These are phyloP conservation scores for Xylaria intraflava DNA, from an alignment of 495 filamentous ascomycete genomes.

Conservation along the genomic window DNA sequence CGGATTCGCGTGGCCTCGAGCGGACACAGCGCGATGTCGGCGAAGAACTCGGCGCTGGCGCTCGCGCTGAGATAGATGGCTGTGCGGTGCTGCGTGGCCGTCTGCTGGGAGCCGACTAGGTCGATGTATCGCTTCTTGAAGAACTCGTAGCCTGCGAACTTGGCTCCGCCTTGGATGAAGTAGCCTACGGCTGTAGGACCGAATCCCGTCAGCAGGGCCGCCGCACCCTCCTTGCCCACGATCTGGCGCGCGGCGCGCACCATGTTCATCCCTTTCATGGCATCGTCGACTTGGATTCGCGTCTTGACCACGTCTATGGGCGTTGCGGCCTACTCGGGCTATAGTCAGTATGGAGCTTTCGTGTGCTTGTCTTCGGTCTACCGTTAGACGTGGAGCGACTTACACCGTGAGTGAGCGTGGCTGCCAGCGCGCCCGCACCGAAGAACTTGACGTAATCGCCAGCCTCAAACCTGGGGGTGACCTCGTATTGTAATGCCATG, in stretches of 20 bases:
- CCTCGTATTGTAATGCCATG: constrained; percentile 14
- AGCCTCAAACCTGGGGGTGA: constrained; percentile 23
- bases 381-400: constrained; percentile 58
- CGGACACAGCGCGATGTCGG: constrained; percentile 70
- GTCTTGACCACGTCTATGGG: constrained; percentile 57
- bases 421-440: constrained; percentile 78
- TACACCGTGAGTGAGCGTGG: constrained; percentile 76
- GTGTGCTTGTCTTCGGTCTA: constrained; percentile 37
- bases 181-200: constrained; percentile 70
- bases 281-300: constrained; percentile 69
- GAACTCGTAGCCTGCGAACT: constrained; percentile 73
- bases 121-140: constrained; percentile 75
- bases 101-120: constrained; percentile 53
- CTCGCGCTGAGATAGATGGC: constrained; percentile 69
- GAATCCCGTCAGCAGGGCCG: constrained; percentile 66
- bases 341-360: neutral
- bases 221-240: constrained; percentile 62
- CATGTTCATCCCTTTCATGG: constrained; percentile 67
- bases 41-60: constrained; percentile 68
- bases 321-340: constrained; percentile 36
- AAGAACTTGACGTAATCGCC: constrained; percentile 62
- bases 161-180: constrained; percentile 71
- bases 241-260: constrained; percentile 64
- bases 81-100: constrained; percentile 60
- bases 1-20: constrained; percentile 73